Conservation (phyloP, 768 basidiomycete genomes). For the Leccinum boreale region DNA sequence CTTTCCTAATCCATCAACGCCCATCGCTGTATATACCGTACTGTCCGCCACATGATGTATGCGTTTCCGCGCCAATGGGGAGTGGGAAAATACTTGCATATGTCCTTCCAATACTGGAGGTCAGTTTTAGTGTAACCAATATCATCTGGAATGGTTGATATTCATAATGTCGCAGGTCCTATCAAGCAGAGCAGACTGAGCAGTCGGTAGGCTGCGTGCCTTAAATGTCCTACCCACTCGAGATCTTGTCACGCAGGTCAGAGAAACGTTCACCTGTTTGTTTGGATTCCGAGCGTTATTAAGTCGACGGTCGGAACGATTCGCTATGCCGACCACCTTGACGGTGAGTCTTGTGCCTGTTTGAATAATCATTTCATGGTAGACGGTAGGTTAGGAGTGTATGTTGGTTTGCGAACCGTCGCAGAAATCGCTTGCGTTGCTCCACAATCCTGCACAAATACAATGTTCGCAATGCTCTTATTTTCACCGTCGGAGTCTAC, state of each 20-base stretch:
- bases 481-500: constrained; percentile 98
- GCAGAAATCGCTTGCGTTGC: constrained; percentile 84
- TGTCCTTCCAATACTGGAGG: constrained; percentile 89
- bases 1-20: constrained; percentile 62
- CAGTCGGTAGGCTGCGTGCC: constrained; percentile 82
- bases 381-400: constrained; percentile 56
- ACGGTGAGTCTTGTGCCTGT: constrained; percentile 46
- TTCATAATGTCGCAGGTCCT: constrained; percentile 49
- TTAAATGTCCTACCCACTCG: constrained; percentile 90
- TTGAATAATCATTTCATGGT: not conserved
- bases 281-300: too few relatives aligned
- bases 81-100: constrained; percentile 99
- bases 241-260: constrained; percentile 88
- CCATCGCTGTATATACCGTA: constrained; percentile 62
- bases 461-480: constrained; percentile 65
- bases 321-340: constrained; percentile 77
- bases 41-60: constrained; percentile 71
- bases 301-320: constrained; percentile 53
- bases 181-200: constrained; percentile 59
- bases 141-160: not conserved
- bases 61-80: constrained; percentile 95
- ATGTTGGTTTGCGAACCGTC: constrained; percentile 78
- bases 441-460: constrained; percentile 75
- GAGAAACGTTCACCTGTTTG: constrained; percentile 57
- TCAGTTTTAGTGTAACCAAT: constrained; percentile 24